Evolutionary conservation across 2,329 filamentous ascomycete species (phyloP).

Genomic region (Ascochyta koolunga): DNA sequence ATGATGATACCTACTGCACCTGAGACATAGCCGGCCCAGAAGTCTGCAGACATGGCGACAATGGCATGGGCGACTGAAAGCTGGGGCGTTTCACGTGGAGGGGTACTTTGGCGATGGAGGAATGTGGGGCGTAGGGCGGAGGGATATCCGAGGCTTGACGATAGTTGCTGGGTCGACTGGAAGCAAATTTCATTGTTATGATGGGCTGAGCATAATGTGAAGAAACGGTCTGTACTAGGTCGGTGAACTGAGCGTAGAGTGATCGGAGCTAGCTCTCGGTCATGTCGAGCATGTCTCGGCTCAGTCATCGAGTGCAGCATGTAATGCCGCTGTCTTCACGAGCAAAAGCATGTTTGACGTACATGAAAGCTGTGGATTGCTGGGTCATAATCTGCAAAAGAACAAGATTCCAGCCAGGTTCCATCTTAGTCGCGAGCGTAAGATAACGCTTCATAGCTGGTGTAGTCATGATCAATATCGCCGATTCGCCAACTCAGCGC

Average conservation of each 20-base stretch:
- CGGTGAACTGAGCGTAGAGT: background rate
- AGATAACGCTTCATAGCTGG: background rate
- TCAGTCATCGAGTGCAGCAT: background rate
- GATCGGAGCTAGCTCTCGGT: background rate
- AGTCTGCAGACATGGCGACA: constrained; percentile 77
- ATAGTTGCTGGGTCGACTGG: constrained; percentile 15
- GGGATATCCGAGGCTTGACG: constrained; percentile 25
- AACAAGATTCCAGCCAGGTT: background rate
- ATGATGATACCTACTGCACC: constrained; percentile 86
- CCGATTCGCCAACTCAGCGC: constrained; percentile 1
- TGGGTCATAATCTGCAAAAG: background rate
- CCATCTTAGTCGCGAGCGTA: background rate
- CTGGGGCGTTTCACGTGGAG: constrained; percentile 14
- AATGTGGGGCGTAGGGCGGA: constrained; percentile 13
- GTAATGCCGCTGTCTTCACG: background rate
- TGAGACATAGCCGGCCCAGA: constrained; percentile 91
- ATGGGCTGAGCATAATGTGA: background rate
- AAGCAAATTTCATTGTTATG: constrained; percentile 11
- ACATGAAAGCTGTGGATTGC: background rate
- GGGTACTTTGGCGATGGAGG: constrained; percentile 18
- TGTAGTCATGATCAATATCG: constrained; percentile 1
- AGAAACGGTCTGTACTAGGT: background rate
- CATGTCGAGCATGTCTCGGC: background rate
- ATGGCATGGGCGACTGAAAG: constrained; percentile 7
- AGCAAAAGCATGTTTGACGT: background rate